Evolutionary conservation across 805 yeast genomes (phyloP).

Genomic region (Priceomyces melissophilus): DNA sequence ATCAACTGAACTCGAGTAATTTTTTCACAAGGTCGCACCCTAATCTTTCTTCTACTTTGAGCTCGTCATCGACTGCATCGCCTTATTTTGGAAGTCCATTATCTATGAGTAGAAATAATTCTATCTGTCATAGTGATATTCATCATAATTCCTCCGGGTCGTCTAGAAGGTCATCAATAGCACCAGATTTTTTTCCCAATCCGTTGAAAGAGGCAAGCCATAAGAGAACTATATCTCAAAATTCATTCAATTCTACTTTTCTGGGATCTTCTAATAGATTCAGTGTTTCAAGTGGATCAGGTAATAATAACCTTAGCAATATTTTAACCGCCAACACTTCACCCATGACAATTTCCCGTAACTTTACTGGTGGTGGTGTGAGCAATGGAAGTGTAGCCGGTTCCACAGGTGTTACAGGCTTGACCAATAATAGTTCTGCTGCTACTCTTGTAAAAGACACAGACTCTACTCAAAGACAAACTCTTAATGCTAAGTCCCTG

Average conservation of each 20-base stretch:
- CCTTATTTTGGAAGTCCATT: conserved; percentile 34
- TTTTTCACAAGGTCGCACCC: conserved; percentile 17
- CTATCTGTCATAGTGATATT: conserved; percentile 34
- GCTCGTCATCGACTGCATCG: conserved; percentile 16
- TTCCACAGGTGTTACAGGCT: neutral
- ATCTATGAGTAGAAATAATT: conserved; percentile 33
- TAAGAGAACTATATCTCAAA: conserved; percentile 27
- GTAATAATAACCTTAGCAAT: conserved; percentile 7
- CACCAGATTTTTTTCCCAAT: conserved; percentile 43
- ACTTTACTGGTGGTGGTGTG: neutral
- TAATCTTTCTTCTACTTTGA: conserved; percentile 14
- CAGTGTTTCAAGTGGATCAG: conserved; percentile 17
- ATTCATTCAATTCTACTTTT: conserved; percentile 27
- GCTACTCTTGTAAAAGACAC: no score
- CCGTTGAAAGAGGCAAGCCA: conserved; percentile 28
- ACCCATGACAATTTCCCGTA: conserved; percentile 3
- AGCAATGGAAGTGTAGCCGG: neutral
- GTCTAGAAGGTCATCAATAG: conserved; percentile 41
- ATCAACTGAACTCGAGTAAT: conserved; percentile 1
- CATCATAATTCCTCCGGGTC: conserved; percentile 22
- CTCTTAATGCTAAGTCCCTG: no score
- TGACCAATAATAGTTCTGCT: no score
- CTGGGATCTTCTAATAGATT: conserved; percentile 22
- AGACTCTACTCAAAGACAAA: no score
- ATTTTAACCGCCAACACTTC: conserved; percentile 10